phyloP scores from a whole-genome alignment of 805 yeast species.

The Henningerozyma blattae region DNA sequence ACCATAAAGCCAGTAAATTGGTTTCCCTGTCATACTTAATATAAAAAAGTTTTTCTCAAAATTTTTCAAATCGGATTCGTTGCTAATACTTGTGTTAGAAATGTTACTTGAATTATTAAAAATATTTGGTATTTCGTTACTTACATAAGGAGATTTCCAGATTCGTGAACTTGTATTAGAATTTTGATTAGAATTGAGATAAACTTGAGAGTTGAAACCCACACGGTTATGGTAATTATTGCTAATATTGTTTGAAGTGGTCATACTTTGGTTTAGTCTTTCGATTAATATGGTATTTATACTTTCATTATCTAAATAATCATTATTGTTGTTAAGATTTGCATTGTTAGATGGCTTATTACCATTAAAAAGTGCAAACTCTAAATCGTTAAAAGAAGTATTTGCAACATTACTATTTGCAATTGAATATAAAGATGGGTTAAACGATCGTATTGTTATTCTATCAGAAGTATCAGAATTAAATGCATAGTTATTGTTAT shows the following conservation, averaged over 20 bases:
- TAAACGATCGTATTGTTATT: background rate
- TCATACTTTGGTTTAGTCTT: background rate
- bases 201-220: background rate
- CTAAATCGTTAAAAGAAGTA: slow-evolving; percentile 1
- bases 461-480: background rate
- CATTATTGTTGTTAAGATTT: background rate
- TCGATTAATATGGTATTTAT: background rate
- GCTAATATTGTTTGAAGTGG: background rate
- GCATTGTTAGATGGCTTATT: background rate
- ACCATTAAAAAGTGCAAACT: background rate
- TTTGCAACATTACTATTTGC: background rate
- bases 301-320: background rate
- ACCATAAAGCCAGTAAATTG: slow-evolving; percentile 71
- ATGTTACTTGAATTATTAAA: slow-evolving; percentile 4
- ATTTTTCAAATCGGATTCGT: background rate
- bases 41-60: slow-evolving; percentile 61
- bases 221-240: slow-evolving; percentile 1
- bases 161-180: background rate
- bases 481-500: background rate
- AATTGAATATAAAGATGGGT: background rate
- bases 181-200: background rate
- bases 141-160: slow-evolving; percentile 12
- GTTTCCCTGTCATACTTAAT: slow-evolving; percentile 78
- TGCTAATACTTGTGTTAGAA: background rate
- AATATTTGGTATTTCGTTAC: slow-evolving; percentile 20